A percentile compares a stretch with the other conserved stretches of the same genome.
These are phyloP conservation scores for Tuber indicum DNA, from an alignment of 495 filamentous ascomycete genomes.

Conservation along the genomic window DNA sequence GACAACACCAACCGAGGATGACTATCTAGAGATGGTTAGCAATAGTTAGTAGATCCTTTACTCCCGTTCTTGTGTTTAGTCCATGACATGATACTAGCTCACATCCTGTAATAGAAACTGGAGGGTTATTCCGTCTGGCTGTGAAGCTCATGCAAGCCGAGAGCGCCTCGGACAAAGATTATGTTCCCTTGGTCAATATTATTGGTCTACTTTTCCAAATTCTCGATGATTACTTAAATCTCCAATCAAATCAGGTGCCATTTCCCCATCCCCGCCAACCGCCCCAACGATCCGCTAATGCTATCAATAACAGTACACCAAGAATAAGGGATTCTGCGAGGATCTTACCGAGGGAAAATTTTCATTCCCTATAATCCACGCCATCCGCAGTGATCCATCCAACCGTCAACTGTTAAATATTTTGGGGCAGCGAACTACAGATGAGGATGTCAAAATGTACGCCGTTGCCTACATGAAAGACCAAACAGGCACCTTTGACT, in stretches of 20 bases:
- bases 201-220: slow-evolving; percentile 94
- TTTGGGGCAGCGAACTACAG: slow-evolving; percentile 75
- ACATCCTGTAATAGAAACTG: slow-evolving; percentile 55
- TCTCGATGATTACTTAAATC: slow-evolving; percentile 92
- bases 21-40: slow-evolving; percentile 97
- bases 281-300: slow-evolving; percentile 39
- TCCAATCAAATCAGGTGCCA: slow-evolving; percentile 49
- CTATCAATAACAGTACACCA: slow-evolving; percentile 54
- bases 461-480: slow-evolving; percentile 87
- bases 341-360: slow-evolving; percentile 98
- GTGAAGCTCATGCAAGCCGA: slow-evolving; percentile 96
- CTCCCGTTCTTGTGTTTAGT: not conserved
- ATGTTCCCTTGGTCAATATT: slow-evolving; percentile 78
- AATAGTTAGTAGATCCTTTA: slow-evolving; percentile 53
- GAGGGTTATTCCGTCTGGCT: slow-evolving; percentile 87
- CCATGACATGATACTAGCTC: slow-evolving; percentile 13
- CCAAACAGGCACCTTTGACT: slow-evolving; percentile 77
- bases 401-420: slow-evolving; percentile 87
- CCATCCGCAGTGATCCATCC: slow-evolving; percentile 70
- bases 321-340: slow-evolving; percentile 92
- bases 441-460: slow-evolving; percentile 83
- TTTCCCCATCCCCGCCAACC: not conserved
- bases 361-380: slow-evolving; percentile 93
- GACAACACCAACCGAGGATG: slow-evolving; percentile 87
- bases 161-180: slow-evolving; percentile 52